phyloP scores from a whole-genome alignment of 2,329 filamentous ascomycete species.

The Exutisphaerella laricina region DNA sequence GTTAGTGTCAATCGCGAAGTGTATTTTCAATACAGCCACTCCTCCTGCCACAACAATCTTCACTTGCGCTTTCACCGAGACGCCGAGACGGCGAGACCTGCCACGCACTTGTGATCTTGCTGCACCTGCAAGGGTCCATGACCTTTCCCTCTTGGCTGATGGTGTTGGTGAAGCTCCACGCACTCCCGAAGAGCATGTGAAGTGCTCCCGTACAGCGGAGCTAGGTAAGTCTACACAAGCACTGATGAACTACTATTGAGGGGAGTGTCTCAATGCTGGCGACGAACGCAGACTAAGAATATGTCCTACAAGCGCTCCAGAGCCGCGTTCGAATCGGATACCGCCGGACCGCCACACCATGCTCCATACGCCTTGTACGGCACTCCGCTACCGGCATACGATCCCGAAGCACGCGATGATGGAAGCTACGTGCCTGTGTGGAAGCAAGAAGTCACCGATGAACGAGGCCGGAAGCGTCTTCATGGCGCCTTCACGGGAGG shows the following conservation, averaged over 20 bases:
- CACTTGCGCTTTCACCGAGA: too few species aligned
- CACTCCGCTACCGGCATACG: slow-evolving; percentile 73
- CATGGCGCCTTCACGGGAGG: slow-evolving; percentile 97
- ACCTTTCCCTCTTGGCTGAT: too few species aligned
- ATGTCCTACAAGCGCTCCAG: slow-evolving; percentile 80
- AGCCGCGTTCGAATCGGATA: slow-evolving; percentile 70
- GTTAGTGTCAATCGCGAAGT: too few species aligned
- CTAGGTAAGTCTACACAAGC: slow-evolving; percentile 1
- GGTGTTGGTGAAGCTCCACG: too few species aligned
- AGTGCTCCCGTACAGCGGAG: too few species aligned
- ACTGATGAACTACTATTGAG: background rate
- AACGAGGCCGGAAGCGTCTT: slow-evolving; percentile 79
- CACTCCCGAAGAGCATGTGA: too few species aligned
- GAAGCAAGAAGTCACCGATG: slow-evolving; percentile 97
- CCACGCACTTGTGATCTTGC: too few species aligned
- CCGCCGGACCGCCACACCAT: slow-evolving; percentile 49
- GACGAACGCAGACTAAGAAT: slow-evolving; percentile 26
- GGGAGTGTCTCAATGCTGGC: slow-evolving; percentile 27
- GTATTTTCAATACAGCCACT: too few species aligned
- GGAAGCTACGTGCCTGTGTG: slow-evolving; percentile 91
- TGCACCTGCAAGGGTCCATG: too few species aligned
- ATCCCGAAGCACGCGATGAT: slow-evolving; percentile 75
- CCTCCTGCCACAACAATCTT: too few species aligned
- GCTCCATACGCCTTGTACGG: slow-evolving; percentile 76
- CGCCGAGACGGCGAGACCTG: too few species aligned